Evolutionary conservation across 345 rosid species (phyloP).

Genomic region (Hypericum perforatum): DNA sequence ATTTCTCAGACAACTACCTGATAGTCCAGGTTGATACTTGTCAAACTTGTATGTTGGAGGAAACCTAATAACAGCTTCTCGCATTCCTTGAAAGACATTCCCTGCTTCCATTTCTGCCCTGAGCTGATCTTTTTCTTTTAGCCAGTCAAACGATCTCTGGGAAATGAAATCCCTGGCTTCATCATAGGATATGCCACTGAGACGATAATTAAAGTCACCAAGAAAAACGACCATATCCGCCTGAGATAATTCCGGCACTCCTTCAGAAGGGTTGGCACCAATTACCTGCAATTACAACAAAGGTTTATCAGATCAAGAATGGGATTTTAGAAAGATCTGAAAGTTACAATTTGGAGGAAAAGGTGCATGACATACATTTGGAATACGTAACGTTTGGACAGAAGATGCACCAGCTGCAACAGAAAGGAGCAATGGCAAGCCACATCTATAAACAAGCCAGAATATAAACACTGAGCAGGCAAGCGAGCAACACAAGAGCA

Average conservation of each 20-base stretch:
- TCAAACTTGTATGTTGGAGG: constrained; percentile 99
- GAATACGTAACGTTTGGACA: constrained; percentile 46
- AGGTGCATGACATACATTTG: constrained; percentile 37
- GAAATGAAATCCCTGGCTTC: constrained; percentile 99
- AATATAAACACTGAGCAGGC: constrained; percentile 50
- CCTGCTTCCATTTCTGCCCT: constrained; percentile 95
- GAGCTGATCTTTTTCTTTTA: constrained; percentile 92
- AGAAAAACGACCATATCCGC: constrained; percentile 95
- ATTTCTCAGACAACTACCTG: constrained; percentile 38
- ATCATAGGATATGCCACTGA: constrained; percentile 92
- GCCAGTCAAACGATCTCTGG: constrained; percentile 99
- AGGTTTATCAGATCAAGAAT: constrained; percentile 5
- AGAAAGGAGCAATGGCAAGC: constrained; percentile 69
- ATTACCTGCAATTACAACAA: constrained; percentile 31
- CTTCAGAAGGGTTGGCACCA: constrained; percentile 32
- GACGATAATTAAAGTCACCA: constrained; percentile 97
- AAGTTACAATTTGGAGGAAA: constrained; percentile 5
- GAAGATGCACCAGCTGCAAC: constrained; percentile 66
- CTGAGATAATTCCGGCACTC: constrained; percentile 63
- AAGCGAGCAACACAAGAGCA: constrained; percentile 50
- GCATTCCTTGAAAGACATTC: constrained; percentile 98
- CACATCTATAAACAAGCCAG: constrained; percentile 63
- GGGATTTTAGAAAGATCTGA: constrained; percentile 11
- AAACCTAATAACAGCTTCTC: constrained; percentile 81
- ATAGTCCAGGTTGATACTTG: constrained; percentile 74